Base-by-base conservation (phyloP, 306 rosid genomes). In the Cucurbita moschata region DNA sequence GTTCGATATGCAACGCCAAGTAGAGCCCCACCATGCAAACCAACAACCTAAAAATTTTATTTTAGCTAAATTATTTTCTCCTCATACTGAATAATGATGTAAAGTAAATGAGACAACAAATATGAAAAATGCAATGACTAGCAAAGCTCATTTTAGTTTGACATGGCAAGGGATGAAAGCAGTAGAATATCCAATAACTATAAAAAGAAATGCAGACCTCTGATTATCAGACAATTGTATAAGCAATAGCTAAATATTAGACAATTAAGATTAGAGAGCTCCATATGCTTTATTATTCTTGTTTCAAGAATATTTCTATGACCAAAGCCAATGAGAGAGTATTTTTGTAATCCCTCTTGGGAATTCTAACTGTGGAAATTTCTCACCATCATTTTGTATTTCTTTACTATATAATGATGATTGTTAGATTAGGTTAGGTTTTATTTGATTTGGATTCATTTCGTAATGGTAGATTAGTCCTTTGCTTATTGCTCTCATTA, bases 1-100 rank as follows among this genome's bases (percentile, higher is more conserved):
- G 96, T 88, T 76, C 99, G 91, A 81, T 95, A 95, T 42, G 97
- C 88, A 86, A 95, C 86, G 38, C 99, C 99, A 77, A 95, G 99
- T 61, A 95, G 89, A 72, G 96, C 97, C 44, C 99, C 99, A 76
- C 99, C 97, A 79, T 91, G 97, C 89, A 95, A 88, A 55, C 97
- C 97, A 84, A 91, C 87, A 71, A 95, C 99, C 99, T 91, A 79
- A 77, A 71, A 79, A 63, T 76, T 26, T 74, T 44, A 58, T 63
- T 55, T 51, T 47, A 73, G 77, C 81, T 63, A 81, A 44, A 71
- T 75, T 61, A 57, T 61, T 78, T 38, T 51, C 43, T 74, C 70
- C 50, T 65, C 72, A 43, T 19, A 13, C 73, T 13, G 47, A 5
- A 72, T 72, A 19, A 53, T 13, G 35, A 11, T 37, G 5, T 54